phyloP scores from a whole-genome alignment of 164 flowering plant genomes.

The Chloranthus sessilifolius region DNA sequence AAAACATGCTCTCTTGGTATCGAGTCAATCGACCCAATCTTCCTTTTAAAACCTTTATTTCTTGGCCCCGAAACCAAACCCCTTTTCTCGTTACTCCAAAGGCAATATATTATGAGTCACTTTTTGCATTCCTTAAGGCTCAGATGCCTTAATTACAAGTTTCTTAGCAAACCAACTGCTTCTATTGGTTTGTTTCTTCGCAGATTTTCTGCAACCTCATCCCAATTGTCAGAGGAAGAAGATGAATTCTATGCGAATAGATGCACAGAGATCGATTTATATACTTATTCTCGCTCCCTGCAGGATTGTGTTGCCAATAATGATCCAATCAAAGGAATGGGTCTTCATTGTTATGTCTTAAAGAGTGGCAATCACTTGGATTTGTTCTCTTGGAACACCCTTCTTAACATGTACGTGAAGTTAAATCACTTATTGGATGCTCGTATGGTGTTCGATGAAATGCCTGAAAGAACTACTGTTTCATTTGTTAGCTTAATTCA shows the following conservation, averaged over 20 bases:
- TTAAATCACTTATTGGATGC: constrained; percentile 35
- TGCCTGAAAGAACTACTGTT: constrained; percentile 57
- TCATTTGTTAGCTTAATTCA: constrained; percentile 75
- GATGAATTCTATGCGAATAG: background rate
- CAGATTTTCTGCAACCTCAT: constrained; percentile 24
- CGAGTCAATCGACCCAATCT: too few species aligned
- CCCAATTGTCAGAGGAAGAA: constrained; percentile 9
- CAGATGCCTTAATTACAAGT: constrained; percentile 1
- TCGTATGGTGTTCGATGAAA: constrained; percentile 57
- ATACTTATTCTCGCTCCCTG: constrained; percentile 13
- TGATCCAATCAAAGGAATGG: constrained; percentile 31
- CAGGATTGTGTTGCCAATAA: constrained; percentile 26
- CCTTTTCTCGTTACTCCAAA: too few species aligned
- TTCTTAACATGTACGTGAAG: constrained; percentile 55
- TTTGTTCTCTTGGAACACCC: constrained; percentile 62
- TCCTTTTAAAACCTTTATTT: too few species aligned
- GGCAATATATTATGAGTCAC: constrained; percentile 17
- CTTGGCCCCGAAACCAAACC: too few species aligned
- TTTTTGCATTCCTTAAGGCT: constrained; percentile 6
- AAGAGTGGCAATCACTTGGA: constrained; percentile 64
- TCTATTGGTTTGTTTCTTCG: background rate
- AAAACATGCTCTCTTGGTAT: too few species aligned
- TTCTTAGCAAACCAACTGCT: background rate
- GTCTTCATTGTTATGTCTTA: constrained; percentile 48
- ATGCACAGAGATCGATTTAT: constrained; percentile 15